Evolutionary conservation across 192 early-diverging fungal genomes (phyloP).

Genomic region (Piromyces sp.): DNA sequence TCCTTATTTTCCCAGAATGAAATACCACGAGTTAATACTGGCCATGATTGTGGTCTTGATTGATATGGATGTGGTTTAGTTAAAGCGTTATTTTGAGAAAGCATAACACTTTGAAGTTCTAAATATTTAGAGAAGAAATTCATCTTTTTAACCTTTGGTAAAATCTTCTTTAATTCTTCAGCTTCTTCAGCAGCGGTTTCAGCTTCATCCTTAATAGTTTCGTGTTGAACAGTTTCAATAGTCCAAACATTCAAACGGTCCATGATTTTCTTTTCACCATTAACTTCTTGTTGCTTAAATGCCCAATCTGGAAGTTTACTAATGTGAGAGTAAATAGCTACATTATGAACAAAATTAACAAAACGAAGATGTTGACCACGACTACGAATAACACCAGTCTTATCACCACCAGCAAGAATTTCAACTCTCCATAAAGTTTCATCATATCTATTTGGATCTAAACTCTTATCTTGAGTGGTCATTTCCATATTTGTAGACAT

Average conservation of each 20-base stretch:
- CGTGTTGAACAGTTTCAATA: constrained; percentile 52
- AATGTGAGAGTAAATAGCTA: constrained; percentile 57
- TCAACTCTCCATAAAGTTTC: constrained; percentile 42
- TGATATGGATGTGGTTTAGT: constrained; percentile 88
- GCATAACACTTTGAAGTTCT: constrained; percentile 78
- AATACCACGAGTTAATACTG: constrained; percentile 67
- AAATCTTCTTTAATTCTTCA: background rate
- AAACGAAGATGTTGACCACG: constrained; percentile 49
- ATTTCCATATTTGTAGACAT: constrained; percentile 50
- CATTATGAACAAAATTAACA: constrained; percentile 57
- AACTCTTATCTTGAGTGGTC: constrained; percentile 40
- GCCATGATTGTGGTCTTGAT: constrained; percentile 75
- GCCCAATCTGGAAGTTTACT: constrained; percentile 72
- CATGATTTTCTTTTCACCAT: constrained; percentile 71
- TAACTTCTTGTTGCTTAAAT: constrained; percentile 71
- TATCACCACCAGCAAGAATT: constrained; percentile 15
- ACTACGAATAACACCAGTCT: constrained; percentile 27
- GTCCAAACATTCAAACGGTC: constrained; percentile 63
- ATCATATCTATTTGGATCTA: constrained; percentile 41
- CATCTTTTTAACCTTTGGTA: background rate
- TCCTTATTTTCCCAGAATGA: constrained; percentile 78
- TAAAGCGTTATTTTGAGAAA: constrained; percentile 74
- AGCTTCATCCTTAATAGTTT: constrained; percentile 1
- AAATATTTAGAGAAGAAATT: constrained; percentile 63
- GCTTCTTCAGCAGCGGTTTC: constrained; percentile 5